Base-by-base conservation (phyloP, 2,329 filamentous ascomycete genomes). In the Lasiodiplodia sp. region DNA sequence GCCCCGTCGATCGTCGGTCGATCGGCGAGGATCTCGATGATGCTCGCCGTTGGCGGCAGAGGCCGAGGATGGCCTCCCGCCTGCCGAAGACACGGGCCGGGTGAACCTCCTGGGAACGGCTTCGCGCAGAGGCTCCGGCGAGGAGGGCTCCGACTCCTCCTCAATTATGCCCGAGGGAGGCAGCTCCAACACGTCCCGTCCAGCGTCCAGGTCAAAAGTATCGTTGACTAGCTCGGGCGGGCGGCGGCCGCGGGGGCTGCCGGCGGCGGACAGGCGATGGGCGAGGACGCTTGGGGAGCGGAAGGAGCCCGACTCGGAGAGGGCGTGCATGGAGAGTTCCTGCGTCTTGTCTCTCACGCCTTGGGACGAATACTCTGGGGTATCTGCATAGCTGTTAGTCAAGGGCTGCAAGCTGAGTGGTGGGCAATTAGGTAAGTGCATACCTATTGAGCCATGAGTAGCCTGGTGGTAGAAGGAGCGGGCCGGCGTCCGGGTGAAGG, bases 281-380 rank as follows among this genome's bases (percentile, higher is more conserved):
- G 66, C 56, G 14, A 63, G 66, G 47, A 68, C 47, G 56, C 56
- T 68, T n/a, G 56, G 51, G 52, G 67, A 68, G 52, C 58, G 67
- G 67, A 68, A 65, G 38, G 67, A 68, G 21, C 69, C 68, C 14
- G 53, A 69, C 51, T 77, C 77, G 51, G 78, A 72, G 75, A 97
- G 86, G 62, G 93, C 90, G 77, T 94, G 93, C 21, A 88, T 93
- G 53, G 94, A 94, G 68, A 97, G 85, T 80, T 97, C 93, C 64
- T 93, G 92, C 2, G 94, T 96, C 76, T 96, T 91, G 80, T 96
- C 91, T 71, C 94, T 91, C 51, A 97, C 91, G 72, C 89, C 92
- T 69, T 90, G 88, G 40, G 86, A 86, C 49, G 92, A 91, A 78
- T 92, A 92, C 73, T 92, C 88, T 21, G 88, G 86, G 73, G 88